Base-by-base conservation (phyloP, 805 yeast species). In the Candida ovalis region DNA sequence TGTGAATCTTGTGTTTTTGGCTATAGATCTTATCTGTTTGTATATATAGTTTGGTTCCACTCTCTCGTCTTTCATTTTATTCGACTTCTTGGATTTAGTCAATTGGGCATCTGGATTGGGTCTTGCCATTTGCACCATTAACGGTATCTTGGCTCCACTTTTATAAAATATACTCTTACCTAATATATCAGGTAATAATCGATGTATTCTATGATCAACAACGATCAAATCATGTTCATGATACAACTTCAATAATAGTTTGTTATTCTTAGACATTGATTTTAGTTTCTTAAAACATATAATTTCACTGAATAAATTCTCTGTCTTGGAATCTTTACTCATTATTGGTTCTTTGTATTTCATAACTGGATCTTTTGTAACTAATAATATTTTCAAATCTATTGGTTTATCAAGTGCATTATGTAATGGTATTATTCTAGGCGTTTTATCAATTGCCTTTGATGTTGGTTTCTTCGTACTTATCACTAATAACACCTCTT, bases 281-380 rank as follows among this genome's bases (percentile, higher is more conserved):
- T 76, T 80, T 47, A 84, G 62, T 54, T 77, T 82, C 52, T 78
- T 80, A 42, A 84, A 69, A 13, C 88, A 75, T 18, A 81, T 68
- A 22, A 88, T 79, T 25, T 81, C 81, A 40, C 76, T 75, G 62
- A 87, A 85, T 35, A 72, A 53, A 48, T 84, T 86, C 45, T 81
- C 80, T 0, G 90, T 82, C 1, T 77, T 73, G 1, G 80, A 70
- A 17, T 73, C 79, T 48, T 75, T 74, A 25, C 66, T 68, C 6
- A 73, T 69, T 4, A 86, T 61, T 4, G 74, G 71, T 10, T 70
- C 71, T 32, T 81, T 70, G 57, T 80, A 86, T 6, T 73, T 71
- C 4, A 77, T 70, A 4, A 84, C 77, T 1, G 92, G 91, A 59
- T 88, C 94, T 53, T 84, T 86, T 8, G 92, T 84, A 13, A 88